phyloP scores from a whole-genome alignment of 345 rosid species.

The Euclidium syriacum region DNA sequence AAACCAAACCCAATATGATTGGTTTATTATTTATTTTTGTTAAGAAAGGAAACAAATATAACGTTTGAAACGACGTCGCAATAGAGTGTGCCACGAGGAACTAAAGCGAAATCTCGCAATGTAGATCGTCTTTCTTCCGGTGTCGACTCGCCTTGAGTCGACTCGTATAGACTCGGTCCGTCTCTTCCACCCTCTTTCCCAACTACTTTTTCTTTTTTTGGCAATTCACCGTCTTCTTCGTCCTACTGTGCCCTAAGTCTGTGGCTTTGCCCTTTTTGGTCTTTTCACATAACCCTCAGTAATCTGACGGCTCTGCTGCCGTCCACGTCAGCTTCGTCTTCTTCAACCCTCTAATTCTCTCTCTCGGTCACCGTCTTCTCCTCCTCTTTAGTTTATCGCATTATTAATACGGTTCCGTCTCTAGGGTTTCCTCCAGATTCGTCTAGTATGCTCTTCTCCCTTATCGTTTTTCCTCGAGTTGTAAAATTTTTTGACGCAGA shows the following conservation, averaged over 20 bases:
- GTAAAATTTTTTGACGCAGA: slow-evolving; percentile 7
- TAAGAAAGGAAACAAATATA: background rate
- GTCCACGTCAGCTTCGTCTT: slow-evolving; percentile 88
- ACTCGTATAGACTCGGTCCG: slow-evolving; percentile 23
- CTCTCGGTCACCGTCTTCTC: slow-evolving; percentile 33
- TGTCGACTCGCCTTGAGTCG: slow-evolving; percentile 19
- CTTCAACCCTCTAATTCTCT: slow-evolving; percentile 44
- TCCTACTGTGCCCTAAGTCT: slow-evolving; percentile 28
- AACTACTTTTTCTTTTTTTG: background rate
- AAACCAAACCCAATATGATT: too few species aligned
- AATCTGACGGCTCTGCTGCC: slow-evolving; percentile 49
- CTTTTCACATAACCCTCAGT: slow-evolving; percentile 40
- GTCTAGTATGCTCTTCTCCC: background rate
- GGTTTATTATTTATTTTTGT: too few species aligned
- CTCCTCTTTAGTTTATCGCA: slow-evolving; percentile 25
- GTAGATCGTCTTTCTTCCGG: slow-evolving; percentile 18
- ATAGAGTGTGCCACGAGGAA: background rate
- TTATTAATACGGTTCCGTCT: slow-evolving; percentile 18
- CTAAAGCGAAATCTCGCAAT: background rate
- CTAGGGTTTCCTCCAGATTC: slow-evolving; percentile 62
- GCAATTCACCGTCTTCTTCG: slow-evolving; percentile 25
- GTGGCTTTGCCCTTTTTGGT: slow-evolving; percentile 56
- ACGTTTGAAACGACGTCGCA: slow-evolving; percentile 14
- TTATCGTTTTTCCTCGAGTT: background rate
- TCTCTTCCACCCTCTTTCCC: slow-evolving; percentile 14